Conservation (phyloP, 768 basidiomycete genomes). For the Russula olivacea region DNA sequence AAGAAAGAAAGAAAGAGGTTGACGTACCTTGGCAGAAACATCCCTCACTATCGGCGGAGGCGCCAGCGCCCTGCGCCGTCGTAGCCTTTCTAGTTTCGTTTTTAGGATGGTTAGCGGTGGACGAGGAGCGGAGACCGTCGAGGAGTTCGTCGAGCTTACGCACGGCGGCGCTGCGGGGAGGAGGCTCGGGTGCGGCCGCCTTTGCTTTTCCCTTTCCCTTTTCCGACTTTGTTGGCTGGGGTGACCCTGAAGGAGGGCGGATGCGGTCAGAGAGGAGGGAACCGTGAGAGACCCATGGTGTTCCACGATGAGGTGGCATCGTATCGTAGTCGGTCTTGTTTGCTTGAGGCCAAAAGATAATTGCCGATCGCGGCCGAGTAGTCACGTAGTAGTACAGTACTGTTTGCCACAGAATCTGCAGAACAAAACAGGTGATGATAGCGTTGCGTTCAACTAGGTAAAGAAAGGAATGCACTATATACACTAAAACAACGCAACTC, state of each 20-base stretch:
- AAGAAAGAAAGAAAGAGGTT: not conserved
- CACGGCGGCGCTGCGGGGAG: conserved; percentile 10
- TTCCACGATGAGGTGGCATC: conserved; percentile 15
- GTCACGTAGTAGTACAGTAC: no score
- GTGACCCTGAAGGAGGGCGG: not conserved
- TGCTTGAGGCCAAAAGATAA: no score
- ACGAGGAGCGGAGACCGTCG: not conserved
- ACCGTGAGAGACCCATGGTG: conserved; percentile 9
- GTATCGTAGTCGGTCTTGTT: not conserved
- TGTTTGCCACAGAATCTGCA: no score
- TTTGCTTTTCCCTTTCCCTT: conserved; percentile 20
- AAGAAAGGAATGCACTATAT: not conserved
- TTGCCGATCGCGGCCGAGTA: no score
- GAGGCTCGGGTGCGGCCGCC: conserved; percentile 5
- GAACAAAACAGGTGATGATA: not conserved
- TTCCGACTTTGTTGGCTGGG: conserved; percentile 4
- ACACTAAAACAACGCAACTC: not conserved
- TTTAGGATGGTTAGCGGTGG: not conserved
- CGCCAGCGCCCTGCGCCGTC: not conserved
- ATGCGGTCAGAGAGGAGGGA: conserved; percentile 11
- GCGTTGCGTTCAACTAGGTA: conserved; percentile 1
- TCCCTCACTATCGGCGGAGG: not conserved
- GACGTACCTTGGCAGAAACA: conserved; percentile 25
- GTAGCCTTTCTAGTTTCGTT: not conserved
- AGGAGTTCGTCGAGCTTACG: conserved; percentile 23